Evolutionary conservation across 139 green algal genomes (phyloP), one percentile per base, ranked within the genome.

Genomic region (Trebouxia sp.): DNA sequence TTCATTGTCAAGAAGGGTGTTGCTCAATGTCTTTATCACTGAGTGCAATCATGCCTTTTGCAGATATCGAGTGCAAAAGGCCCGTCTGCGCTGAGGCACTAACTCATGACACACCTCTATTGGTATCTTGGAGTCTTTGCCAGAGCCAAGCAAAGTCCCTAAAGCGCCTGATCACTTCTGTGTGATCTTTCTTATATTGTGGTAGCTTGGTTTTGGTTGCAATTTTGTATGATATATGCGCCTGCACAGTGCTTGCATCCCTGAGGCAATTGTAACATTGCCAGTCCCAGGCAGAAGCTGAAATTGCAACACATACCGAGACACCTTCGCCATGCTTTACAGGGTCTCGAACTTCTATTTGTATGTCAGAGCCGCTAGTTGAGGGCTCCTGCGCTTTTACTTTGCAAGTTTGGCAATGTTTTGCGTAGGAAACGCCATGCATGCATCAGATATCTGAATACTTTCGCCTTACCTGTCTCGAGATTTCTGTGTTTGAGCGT

Each of bases 71-170:
- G 28, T 47, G 48, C 20, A 48, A 62, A 7, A 43, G 11, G 0
- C 17, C 24, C 24, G n/a, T n/a, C n/a, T n/a, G n/a, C n/a, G n/a
- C n/a, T n/a, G n/a, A n/a, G n/a, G n/a, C n/a, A n/a, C n/a, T n/a
- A n/a, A 5, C n/a, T 28, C 30, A 20, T 67, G 28, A 43, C 43
- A 5, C 65, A 88, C 87, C 85, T 65, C 76, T 38, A 81, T 97
- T 86, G 74, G 92, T 83, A 35, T 96, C 92, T 17, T 87, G 80
- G 41, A 99, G 89, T 75, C 92, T 87, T 15, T 89, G 77, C 50
- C 91, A 84, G 51, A 99, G 88, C 92, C 93, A 98, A 0, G 89
- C 84, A 79, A 99, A 99, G 86, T 99, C 96, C 1, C 88, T 79
- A 86, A 98, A 99, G 15, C 96, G 90, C 14, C 96, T 89, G 22